Evolutionary conservation across 2,329 filamentous ascomycete species (phyloP).

Genomic region (Aureobasidium pullulans): DNA sequence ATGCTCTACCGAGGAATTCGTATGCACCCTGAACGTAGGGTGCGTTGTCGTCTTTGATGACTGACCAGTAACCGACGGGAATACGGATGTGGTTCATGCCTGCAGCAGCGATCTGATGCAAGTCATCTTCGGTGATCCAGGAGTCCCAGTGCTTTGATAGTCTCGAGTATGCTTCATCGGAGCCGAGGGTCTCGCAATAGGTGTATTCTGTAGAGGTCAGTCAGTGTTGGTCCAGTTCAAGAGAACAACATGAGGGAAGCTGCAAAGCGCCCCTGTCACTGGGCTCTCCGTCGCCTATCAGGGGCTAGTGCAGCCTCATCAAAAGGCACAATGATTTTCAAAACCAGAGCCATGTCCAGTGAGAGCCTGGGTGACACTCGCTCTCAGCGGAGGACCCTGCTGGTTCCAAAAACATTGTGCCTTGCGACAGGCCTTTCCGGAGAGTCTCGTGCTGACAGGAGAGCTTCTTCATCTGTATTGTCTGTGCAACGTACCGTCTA

Average conservation of each 20-base stretch:
- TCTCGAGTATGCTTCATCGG: constrained; percentile 38
- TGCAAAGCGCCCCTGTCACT: too few relatives aligned
- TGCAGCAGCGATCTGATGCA: constrained; percentile 46
- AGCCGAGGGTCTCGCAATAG: constrained; percentile 43
- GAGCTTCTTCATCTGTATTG: constrained; percentile 5
- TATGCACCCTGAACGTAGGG: constrained; percentile 58
- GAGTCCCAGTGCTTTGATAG: constrained; percentile 52
- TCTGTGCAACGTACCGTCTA: constrained; percentile 40
- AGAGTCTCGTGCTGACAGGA: too few relatives aligned
- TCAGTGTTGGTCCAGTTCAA: not conserved
- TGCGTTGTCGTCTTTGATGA: constrained; percentile 43
- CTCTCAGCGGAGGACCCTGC: too few relatives aligned
- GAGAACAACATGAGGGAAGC: too few relatives aligned
- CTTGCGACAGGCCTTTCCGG: too few relatives aligned
- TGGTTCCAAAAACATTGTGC: too few relatives aligned
- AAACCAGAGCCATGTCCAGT: too few relatives aligned
- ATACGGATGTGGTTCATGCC: constrained; percentile 59
- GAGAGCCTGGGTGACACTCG: too few relatives aligned
- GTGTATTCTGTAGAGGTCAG: constrained; percentile 37
- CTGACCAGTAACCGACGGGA: constrained; percentile 60
- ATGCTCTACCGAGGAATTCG: constrained; percentile 48
- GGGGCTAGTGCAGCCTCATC: too few relatives aligned
- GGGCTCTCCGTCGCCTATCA: too few relatives aligned
- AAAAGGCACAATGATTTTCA: too few relatives aligned
- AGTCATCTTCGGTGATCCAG: constrained; percentile 49